A percentile compares a stretch with the other conserved stretches of the same genome.
phyloP scores from a whole-genome alignment of 2,329 filamentous ascomycete species.

The Apiospora marii region DNA sequence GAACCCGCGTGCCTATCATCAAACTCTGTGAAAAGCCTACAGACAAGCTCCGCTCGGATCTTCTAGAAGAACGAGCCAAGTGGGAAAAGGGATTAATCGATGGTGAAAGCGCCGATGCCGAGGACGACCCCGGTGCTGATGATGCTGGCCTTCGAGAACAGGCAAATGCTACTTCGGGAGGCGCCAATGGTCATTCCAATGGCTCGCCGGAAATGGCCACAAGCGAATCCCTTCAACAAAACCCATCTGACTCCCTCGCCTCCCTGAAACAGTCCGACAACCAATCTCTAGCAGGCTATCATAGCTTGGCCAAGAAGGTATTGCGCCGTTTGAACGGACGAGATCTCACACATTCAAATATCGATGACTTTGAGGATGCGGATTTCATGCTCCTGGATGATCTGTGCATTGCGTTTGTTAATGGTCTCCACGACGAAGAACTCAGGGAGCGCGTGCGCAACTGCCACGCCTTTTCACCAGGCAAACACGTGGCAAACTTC shows the following conservation, averaged over 20 bases:
- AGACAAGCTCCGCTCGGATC: slow-evolving; percentile 63
- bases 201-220: slow-evolving; percentile 24
- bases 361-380: slow-evolving; percentile 48
- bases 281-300: slow-evolving; percentile 55
- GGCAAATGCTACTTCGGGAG: not conserved
- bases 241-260: slow-evolving; percentile 25
- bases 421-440: slow-evolving; percentile 57
- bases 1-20: slow-evolving; percentile 85
- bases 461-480: slow-evolving; percentile 57
- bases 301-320: slow-evolving; percentile 56
- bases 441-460: slow-evolving; percentile 54
- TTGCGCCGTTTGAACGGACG: slow-evolving; percentile 57
- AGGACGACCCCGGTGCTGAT: slow-evolving; percentile 41
- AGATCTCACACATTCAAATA: slow-evolving; percentile 59
- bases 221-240: slow-evolving; percentile 35
- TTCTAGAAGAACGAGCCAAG: slow-evolving; percentile 71
- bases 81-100: slow-evolving; percentile 70
- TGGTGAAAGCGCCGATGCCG: slow-evolving; percentile 47
- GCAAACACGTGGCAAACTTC: slow-evolving; percentile 40
- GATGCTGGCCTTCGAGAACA: slow-evolving; percentile 29
- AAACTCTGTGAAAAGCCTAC: slow-evolving; percentile 81
- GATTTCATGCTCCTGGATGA: slow-evolving; percentile 60
- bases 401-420: slow-evolving; percentile 61
- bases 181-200: not conserved
- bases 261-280: slow-evolving; percentile 52